Evolutionary conservation across 164 flowering plant genomes (phyloP).

Genomic region (Piper betle): DNA sequence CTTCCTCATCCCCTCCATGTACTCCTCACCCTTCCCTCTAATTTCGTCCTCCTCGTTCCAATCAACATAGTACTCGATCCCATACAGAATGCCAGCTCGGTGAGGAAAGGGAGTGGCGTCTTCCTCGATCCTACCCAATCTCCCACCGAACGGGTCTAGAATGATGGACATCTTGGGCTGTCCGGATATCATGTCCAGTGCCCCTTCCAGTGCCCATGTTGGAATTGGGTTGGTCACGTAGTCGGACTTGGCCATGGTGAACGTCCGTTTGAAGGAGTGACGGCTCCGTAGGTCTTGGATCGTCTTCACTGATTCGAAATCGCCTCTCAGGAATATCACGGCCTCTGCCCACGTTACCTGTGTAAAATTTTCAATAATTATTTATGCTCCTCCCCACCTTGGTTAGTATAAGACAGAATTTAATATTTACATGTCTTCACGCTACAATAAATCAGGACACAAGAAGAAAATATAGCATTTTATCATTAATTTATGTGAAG

Average conservation of each 20-base stretch:
- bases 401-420: too few relatives aligned
- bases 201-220: slow-evolving; percentile 2
- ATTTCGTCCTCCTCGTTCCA: slow-evolving; percentile 9
- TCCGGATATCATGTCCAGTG: slow-evolving; percentile 3
- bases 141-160: slow-evolving; percentile 19
- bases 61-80: slow-evolving; percentile 15
- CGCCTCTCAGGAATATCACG: slow-evolving; percentile 6
- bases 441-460: too few relatives aligned
- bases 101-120: slow-evolving; percentile 16
- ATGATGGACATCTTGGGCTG: slow-evolving; percentile 12
- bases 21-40: slow-evolving; percentile 1
- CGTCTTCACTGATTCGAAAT: slow-evolving; percentile 3
- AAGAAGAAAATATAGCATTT: too few relatives aligned
- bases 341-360: slow-evolving; percentile 7
- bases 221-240: slow-evolving; percentile 11
- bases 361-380: too few relatives aligned
- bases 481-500: too few relatives aligned
- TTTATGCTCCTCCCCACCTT: too few relatives aligned
- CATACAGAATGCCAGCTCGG: slow-evolving; percentile 14
- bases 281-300: slow-evolving; percentile 11
- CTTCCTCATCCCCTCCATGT: slow-evolving; percentile 2
- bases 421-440: too few relatives aligned
- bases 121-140: slow-evolving; percentile 5
- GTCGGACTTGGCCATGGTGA: slow-evolving; percentile 19
- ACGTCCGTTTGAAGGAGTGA: slow-evolving; percentile 4